Conservation (phyloP, 1,284 basidiomycete species). For the Quambalaria eucalypti region DNA sequence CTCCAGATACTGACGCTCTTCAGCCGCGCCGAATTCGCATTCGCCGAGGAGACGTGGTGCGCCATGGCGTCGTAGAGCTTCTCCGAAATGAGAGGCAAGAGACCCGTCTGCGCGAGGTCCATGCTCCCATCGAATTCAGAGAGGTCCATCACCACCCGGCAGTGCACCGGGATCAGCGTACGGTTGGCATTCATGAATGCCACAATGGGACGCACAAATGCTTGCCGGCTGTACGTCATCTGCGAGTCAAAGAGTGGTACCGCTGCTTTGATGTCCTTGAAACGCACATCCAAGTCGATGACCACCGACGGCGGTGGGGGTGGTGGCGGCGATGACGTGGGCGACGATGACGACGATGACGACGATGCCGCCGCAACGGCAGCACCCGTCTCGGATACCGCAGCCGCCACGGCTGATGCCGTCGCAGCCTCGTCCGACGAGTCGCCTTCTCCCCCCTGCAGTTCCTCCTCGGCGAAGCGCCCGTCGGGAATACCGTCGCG, state of each 20-base stretch:
- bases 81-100: constrained; percentile 37
- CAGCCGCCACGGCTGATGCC: background rate
- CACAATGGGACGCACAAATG: constrained; percentile 91
- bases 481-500: background rate
- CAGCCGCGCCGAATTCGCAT: constrained; percentile 32
- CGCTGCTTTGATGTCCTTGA: constrained; percentile 89
- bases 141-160: constrained; percentile 43
- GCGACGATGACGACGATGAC: background rate
- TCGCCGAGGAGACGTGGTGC: constrained; percentile 38
- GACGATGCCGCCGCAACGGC: too few species aligned
- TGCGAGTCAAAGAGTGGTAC: constrained; percentile 57
- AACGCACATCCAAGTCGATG: constrained; percentile 88
- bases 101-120: constrained; percentile 43
- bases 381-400: too few species aligned
- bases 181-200: constrained; percentile 65
- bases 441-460: background rate
- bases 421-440: background rate
- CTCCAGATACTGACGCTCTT: constrained; percentile 42
- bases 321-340: background rate
- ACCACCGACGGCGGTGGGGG: constrained; percentile 51
- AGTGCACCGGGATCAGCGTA: constrained; percentile 39
- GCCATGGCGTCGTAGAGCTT: constrained; percentile 46
- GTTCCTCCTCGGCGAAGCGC: background rate
- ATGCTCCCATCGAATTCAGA: constrained; percentile 43
- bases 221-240: constrained; percentile 82